Evolutionary conservation across 176 grass and related monocot species (phyloP).

Genomic region (Hordeum marinum): DNA sequence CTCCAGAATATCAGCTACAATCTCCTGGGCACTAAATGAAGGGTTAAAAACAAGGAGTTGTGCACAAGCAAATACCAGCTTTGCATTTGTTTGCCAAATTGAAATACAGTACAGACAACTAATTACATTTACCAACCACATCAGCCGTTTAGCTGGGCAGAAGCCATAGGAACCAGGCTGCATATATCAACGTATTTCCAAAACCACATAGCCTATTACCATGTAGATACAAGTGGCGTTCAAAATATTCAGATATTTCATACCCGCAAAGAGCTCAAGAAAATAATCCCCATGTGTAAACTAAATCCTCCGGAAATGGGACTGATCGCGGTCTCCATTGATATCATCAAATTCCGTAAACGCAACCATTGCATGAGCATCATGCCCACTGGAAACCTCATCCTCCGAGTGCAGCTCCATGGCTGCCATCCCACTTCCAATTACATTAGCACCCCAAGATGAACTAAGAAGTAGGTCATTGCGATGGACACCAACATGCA

Average conservation of each 20-base stretch:
- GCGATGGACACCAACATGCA: slow-evolving; percentile 15
- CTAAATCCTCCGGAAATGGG: slow-evolving; percentile 11
- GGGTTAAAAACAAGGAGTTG: neutral
- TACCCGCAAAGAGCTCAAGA: neutral
- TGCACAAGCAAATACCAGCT: neutral
- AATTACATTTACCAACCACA: slow-evolving; percentile 40
- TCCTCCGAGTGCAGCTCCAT: slow-evolving; percentile 25
- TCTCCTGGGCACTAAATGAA: neutral
- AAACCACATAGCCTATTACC: neutral
- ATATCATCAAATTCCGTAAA: slow-evolving; percentile 10
- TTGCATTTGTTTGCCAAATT: slow-evolving; percentile 4
- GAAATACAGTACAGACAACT: slow-evolving; percentile 22
- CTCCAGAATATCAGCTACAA: neutral
- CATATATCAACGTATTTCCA: neutral
- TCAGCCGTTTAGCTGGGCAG: neutral
- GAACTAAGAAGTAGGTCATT: slow-evolving; percentile 9
- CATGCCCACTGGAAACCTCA: slow-evolving; percentile 12
- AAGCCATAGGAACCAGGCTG: slow-evolving; percentile 8
- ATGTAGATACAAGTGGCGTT: neutral
- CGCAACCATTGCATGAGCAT: neutral
- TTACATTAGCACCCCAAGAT: slow-evolving; percentile 18
- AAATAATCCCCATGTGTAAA: neutral
- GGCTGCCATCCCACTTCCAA: slow-evolving; percentile 30
- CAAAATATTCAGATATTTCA: slow-evolving; percentile 11
- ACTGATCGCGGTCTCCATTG: slow-evolving; percentile 13